A percentile compares a stretch with the other conserved stretches of the same genome.
phyloP scores from a whole-genome alignment of 257 asterid genomes.

The Nicotiana tomentosiformis region DNA sequence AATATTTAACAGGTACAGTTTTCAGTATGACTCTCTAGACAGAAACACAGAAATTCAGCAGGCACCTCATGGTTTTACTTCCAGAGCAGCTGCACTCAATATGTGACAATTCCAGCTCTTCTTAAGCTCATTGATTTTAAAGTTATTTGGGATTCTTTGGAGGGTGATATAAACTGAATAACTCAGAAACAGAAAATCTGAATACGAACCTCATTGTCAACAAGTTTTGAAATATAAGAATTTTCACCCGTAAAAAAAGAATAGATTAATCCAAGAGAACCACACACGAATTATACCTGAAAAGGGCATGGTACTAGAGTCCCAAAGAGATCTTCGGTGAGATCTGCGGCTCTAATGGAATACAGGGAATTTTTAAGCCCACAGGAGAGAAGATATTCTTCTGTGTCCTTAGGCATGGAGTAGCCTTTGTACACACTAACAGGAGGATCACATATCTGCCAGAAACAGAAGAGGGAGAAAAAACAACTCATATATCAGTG shows the following conservation, averaged over 20 bases:
- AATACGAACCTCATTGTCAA: not conserved
- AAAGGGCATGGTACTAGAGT: slow-evolving; percentile 61
- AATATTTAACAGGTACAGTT: not conserved
- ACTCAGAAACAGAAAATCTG: not conserved
- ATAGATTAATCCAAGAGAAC: not conserved
- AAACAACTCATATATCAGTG: slow-evolving; percentile 12
- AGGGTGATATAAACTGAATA: not conserved
- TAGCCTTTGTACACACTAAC: slow-evolving; percentile 86
- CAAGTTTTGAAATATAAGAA: not conserved
- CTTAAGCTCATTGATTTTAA: not conserved
- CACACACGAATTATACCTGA: slow-evolving; percentile 39
- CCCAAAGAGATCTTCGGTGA: slow-evolving; percentile 74
- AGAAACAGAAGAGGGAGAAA: slow-evolving; percentile 19
- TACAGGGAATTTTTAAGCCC: slow-evolving; percentile 91
- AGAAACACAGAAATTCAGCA: not conserved
- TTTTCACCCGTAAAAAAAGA: not conserved
- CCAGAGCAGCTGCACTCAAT: not conserved
- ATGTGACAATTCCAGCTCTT: not conserved
- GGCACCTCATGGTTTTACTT: not conserved
- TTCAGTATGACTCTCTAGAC: not conserved
- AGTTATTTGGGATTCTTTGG: not conserved
- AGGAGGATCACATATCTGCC: slow-evolving; percentile 87
- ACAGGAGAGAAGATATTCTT: slow-evolving; percentile 67
- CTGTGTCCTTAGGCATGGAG: slow-evolving; percentile 80
- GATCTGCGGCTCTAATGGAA: slow-evolving; percentile 74